phyloP scores from a whole-genome alignment of 306 rosid genomes.

The Dalbergia cultrata region DNA sequence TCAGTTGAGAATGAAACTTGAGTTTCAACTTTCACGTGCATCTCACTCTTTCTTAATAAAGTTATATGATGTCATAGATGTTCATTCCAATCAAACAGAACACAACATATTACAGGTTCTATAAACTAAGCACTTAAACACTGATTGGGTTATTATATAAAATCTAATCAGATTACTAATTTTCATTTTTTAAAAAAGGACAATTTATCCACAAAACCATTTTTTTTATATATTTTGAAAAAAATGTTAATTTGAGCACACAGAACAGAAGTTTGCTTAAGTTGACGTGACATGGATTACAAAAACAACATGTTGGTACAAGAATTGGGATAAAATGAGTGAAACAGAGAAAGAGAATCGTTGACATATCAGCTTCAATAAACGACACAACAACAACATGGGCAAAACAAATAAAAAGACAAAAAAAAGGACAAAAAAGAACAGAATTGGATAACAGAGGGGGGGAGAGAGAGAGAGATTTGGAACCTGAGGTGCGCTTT shows the following conservation, averaged over 20 bases:
- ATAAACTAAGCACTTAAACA: constrained; percentile 35
- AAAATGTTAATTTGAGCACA: constrained; percentile 13
- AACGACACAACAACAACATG: constrained; percentile 26
- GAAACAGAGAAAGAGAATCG: constrained; percentile 44
- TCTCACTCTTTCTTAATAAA: background rate
- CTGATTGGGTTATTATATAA: background rate
- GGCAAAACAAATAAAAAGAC: constrained; percentile 14
- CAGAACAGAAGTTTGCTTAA: constrained; percentile 41
- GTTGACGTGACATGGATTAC: constrained; percentile 37
- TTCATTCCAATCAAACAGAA: constrained; percentile 10
- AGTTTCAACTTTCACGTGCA: background rate
- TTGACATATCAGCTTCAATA: constrained; percentile 21
- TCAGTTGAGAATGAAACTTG: background rate
- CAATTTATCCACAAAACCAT: background rate
- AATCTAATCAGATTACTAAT: background rate
- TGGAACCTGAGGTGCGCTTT: constrained; percentile 72
- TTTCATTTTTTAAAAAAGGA: background rate
- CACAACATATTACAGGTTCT: constrained; percentile 27
- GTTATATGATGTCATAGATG: constrained; percentile 25
- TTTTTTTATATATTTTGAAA: too few species aligned
- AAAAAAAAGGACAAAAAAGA: background rate
- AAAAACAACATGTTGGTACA: constrained; percentile 31
- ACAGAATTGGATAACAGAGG: background rate
- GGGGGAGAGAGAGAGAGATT: background rate
- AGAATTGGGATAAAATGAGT: constrained; percentile 39